phyloP scores from a whole-genome alignment of 2,329 filamentous ascomycete genomes.

The Aspergillus costaricaensis region DNA sequence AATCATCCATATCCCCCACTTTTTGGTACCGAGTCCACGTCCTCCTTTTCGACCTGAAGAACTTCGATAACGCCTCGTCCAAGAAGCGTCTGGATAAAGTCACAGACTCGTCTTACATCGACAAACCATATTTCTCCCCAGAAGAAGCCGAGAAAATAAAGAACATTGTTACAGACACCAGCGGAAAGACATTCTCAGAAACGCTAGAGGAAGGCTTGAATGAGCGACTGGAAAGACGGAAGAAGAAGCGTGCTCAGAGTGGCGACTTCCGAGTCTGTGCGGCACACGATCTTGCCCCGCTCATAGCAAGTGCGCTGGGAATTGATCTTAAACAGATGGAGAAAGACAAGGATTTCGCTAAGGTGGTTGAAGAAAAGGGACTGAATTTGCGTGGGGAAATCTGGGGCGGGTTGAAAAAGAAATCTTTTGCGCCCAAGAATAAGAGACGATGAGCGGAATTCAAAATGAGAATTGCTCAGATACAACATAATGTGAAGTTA shows the following conservation, averaged over 20 bases:
- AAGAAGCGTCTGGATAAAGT: slow-evolving; percentile 21
- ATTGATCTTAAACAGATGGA: slow-evolving; percentile 31
- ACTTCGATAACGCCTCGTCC: slow-evolving; percentile 18
- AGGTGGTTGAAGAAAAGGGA: slow-evolving; percentile 12
- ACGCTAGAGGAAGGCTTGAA: slow-evolving; percentile 23
- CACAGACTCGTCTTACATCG: slow-evolving; percentile 25
- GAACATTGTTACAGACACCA: slow-evolving; percentile 1
- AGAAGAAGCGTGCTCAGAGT: slow-evolving; percentile 32
- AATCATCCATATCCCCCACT: neutral
- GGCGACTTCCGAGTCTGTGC: slow-evolving; percentile 36
- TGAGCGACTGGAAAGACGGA: slow-evolving; percentile 28
- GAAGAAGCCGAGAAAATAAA: slow-evolving; percentile 21
- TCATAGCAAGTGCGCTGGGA: slow-evolving; percentile 30
- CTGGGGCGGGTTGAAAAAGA: slow-evolving; percentile 9
- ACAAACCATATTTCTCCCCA: slow-evolving; percentile 24
- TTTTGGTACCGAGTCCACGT: slow-evolving; percentile 30
- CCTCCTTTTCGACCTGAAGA: slow-evolving; percentile 25
- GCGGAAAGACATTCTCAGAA: slow-evolving; percentile 19
- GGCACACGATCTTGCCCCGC: slow-evolving; percentile 37
- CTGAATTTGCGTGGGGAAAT: neutral
- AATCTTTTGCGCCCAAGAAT: slow-evolving; percentile 6
- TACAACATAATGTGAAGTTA: too few species aligned
- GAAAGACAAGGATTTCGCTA: slow-evolving; percentile 24
- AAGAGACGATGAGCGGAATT: neutral
- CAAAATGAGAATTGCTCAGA: too few species aligned